Evolutionary conservation across 176 grass and related monocot genomes (phyloP).

Genomic region (Tuctoria greenei): DNA sequence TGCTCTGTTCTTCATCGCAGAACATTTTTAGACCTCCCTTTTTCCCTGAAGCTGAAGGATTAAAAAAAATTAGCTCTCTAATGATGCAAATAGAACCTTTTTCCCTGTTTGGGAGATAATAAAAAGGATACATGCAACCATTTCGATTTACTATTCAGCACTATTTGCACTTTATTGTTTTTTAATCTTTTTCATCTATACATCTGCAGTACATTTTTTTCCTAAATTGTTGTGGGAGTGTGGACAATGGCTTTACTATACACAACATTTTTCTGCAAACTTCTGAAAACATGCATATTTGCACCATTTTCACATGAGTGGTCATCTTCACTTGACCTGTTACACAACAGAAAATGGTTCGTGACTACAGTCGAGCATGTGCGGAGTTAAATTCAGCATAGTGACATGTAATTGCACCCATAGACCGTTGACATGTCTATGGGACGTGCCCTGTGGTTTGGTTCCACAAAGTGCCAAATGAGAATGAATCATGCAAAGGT

Average conservation of each 20-base stretch:
- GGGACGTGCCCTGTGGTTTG: not conserved
- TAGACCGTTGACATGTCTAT: slow-evolving; percentile 25
- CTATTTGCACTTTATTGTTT: not conserved
- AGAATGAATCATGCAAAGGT: slow-evolving; percentile 12
- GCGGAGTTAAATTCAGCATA: slow-evolving; percentile 36
- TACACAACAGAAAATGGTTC: not conserved
- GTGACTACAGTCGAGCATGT: slow-evolving; percentile 25
- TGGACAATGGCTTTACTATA: not conserved
- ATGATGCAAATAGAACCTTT: not conserved
- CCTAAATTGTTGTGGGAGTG: not conserved
- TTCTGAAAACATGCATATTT: not conserved
- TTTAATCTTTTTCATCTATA: not conserved
- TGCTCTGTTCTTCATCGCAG: not conserved
- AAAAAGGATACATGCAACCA: not conserved
- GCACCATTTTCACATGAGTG: not conserved
- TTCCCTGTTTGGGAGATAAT: not conserved
- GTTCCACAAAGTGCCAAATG: slow-evolving; percentile 14
- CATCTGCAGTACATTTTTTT: not conserved
- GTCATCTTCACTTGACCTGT: not conserved
- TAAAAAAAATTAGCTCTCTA: not conserved
- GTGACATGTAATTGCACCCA: slow-evolving; percentile 34
- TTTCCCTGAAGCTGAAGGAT: not conserved
- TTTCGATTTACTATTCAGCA: not conserved
- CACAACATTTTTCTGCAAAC: not conserved
- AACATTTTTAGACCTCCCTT: not conserved